phyloP scores from a whole-genome alignment of 1,139 yeast species.

The Yamadazyma dendronema region DNA sequence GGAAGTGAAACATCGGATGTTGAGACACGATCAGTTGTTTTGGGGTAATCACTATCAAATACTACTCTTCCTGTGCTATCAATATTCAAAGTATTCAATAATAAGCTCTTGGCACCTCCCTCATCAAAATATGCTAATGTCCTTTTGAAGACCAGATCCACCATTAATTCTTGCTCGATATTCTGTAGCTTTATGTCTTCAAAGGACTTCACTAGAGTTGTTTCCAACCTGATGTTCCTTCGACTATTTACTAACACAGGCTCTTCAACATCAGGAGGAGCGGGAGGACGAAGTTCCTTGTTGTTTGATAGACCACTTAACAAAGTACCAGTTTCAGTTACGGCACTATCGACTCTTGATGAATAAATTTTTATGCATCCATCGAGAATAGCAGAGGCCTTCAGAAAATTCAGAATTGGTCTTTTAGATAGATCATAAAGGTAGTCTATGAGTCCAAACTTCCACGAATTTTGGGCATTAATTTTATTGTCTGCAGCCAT shows the following conservation, averaged over 20 bases:
- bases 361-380: constrained; percentile 38
- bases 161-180: constrained; percentile 68
- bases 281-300: constrained; percentile 6
- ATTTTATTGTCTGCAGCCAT: constrained; percentile 83
- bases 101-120: constrained; percentile 84
- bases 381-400: constrained; percentile 33
- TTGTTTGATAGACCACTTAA: constrained; percentile 61
- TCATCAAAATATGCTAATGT: constrained; percentile 89
- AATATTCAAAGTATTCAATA: constrained; percentile 64
- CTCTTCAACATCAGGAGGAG: constrained; percentile 9
- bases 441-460: constrained; percentile 80
- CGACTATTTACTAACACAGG: background rate
- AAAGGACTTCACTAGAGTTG: constrained; percentile 46
- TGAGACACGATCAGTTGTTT: background rate
- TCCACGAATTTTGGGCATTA: constrained; percentile 59
- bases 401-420: constrained; percentile 36
- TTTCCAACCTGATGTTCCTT: constrained; percentile 32
- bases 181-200: constrained; percentile 61
- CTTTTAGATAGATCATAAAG: constrained; percentile 49
- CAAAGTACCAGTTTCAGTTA: constrained; percentile 80
- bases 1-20: too few relatives aligned
- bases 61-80: constrained; percentile 58
- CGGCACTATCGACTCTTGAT: constrained; percentile 80
- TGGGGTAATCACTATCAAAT: constrained; percentile 45
- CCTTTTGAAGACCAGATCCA: constrained; percentile 84